Conservation (phyloP, 345 rosid genomes). For the Eucalyptus guilfoylei region DNA sequence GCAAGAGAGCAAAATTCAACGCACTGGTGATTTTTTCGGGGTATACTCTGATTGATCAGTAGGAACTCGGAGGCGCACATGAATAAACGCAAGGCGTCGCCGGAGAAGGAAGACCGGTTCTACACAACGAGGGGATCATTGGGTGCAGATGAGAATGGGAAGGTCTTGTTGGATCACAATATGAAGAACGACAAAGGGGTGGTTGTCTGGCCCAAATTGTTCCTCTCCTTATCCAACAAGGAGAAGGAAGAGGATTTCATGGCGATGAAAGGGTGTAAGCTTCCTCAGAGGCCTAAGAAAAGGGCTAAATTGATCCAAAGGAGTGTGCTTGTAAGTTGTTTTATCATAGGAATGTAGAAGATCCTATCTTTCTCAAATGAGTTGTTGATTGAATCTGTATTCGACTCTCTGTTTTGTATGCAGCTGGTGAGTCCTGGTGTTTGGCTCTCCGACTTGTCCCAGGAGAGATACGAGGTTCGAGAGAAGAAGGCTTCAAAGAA, state of each 20-base stretch:
- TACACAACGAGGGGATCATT: conserved; percentile 74
- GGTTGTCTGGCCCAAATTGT: conserved; percentile 68
- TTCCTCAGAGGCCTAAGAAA: conserved; percentile 87
- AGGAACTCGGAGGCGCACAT: conserved; percentile 38
- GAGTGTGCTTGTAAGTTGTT: conserved; percentile 53
- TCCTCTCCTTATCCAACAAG: conserved; percentile 66
- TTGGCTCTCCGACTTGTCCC: conserved; percentile 79
- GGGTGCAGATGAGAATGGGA: conserved; percentile 57
- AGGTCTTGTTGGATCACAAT: conserved; percentile 29
- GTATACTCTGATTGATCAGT: not conserved
- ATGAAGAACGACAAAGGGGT: conserved; percentile 46
- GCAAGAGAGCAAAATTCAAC: not conserved
- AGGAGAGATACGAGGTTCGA: conserved; percentile 83
- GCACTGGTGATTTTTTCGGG: not conserved
- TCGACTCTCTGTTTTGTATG: not conserved
- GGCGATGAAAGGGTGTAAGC: conserved; percentile 95
- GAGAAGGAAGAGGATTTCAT: conserved; percentile 94
- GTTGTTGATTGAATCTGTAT: not conserved
- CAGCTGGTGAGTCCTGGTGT: conserved; percentile 91
- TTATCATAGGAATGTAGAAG: not conserved
- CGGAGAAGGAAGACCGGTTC: conserved; percentile 74
- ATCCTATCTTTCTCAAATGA: not conserved
- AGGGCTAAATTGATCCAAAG: conserved; percentile 83
- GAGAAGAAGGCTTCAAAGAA: conserved; percentile 91
- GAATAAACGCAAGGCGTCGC: conserved; percentile 32